Base-by-base conservation (phyloP, 371 early-diverging fungal genomes). In the Syncephalastrum racemosum region DNA sequence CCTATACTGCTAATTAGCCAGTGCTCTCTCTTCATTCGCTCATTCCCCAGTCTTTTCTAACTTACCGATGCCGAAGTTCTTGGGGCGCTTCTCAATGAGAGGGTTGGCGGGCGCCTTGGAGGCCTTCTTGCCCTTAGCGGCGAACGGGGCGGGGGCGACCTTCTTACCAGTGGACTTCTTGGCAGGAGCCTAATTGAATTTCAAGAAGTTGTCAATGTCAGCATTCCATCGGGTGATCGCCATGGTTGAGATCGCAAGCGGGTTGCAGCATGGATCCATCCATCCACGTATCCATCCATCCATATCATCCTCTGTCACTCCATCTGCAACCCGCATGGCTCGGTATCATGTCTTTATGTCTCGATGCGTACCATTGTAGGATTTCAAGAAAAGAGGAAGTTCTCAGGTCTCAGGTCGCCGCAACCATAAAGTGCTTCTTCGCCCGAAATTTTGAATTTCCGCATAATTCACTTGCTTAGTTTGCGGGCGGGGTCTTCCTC, bases 51-150 rank as follows among this genome's bases (percentile, higher is more conserved):
- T n/a, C n/a, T n/a, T n/a, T n/a, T n/a, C n/a, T n/a, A 4, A 22
- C n/a, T 50, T 67, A 81, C 94, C 98, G 65, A 98, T 90, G 68
- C 90, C 90, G 75, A 94, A 97, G 88, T 93, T 94, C 72, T 89
- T 85, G 68, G 94, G 86, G 58, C 84, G 81, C 85, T 92, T 90
- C 86, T 96, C 97, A 66, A 96, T 84, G 67, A 95, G 84, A 58
- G 97, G 95, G 88, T 96, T 92, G 63, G 77, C 75, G 59, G 83
- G 71, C 60, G 79, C 75, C 87, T 90, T 91, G 64, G 88, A 64
- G 63, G 82, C 63, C 63, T 75, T 75, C 81, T 86, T 88, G 64
- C 78, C 76, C 83, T 83, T 85, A 72, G 79, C 80, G 68, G 89
- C 83, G 79, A 81, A 83, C 63, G 97, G 95, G 59, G 93, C 89